Percentiles rank a stretch among this genome's conserved stretches.
phyloP scores from a whole-genome alignment of 2,329 filamentous ascomycete species.

The Calonectria pseudoreteaudii region DNA sequence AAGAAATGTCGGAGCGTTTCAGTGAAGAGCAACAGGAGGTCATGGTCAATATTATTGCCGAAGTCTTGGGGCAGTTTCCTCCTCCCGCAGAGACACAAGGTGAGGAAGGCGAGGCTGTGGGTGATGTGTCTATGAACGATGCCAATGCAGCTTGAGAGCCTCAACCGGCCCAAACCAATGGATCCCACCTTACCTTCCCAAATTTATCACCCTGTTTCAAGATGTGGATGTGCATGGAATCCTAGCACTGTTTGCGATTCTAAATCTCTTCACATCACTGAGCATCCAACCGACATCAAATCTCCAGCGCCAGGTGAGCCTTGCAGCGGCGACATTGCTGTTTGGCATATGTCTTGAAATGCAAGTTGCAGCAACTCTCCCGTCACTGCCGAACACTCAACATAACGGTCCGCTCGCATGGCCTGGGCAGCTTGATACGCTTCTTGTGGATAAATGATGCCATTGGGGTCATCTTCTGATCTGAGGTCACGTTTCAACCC shows the following conservation, averaged over 20 bases:
- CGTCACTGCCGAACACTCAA: slow-evolving; percentile 72
- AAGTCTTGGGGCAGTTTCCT: slow-evolving; percentile 68
- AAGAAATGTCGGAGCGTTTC: slow-evolving; percentile 74
- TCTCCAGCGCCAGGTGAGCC: slow-evolving; percentile 55
- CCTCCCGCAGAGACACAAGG: slow-evolving; percentile 43
- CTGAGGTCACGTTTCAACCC: slow-evolving; percentile 72
- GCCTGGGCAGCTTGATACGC: slow-evolving; percentile 67
- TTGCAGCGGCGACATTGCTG: slow-evolving; percentile 62
- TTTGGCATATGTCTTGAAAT: slow-evolving; percentile 71
- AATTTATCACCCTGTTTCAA: background rate
- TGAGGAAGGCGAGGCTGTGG: slow-evolving; percentile 45
- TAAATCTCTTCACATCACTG: slow-evolving; percentile 56
- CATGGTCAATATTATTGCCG: slow-evolving; percentile 67
- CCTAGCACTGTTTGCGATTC: background rate
- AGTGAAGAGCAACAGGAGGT: slow-evolving; percentile 68
- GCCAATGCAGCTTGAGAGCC: slow-evolving; percentile 40
- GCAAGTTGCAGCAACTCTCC: slow-evolving; percentile 68
- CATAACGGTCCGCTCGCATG: slow-evolving; percentile 71
- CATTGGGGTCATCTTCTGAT: slow-evolving; percentile 69
- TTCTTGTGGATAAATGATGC: slow-evolving; percentile 72
- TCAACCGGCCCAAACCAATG: slow-evolving; percentile 12
- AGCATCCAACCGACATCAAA: slow-evolving; percentile 53
- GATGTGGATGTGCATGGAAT: background rate
- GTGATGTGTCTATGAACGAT: slow-evolving; percentile 54
- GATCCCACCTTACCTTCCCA: background rate